Base-by-base conservation (phyloP, 2,329 filamentous ascomycete genomes). In the Lachnellula arida region DNA sequence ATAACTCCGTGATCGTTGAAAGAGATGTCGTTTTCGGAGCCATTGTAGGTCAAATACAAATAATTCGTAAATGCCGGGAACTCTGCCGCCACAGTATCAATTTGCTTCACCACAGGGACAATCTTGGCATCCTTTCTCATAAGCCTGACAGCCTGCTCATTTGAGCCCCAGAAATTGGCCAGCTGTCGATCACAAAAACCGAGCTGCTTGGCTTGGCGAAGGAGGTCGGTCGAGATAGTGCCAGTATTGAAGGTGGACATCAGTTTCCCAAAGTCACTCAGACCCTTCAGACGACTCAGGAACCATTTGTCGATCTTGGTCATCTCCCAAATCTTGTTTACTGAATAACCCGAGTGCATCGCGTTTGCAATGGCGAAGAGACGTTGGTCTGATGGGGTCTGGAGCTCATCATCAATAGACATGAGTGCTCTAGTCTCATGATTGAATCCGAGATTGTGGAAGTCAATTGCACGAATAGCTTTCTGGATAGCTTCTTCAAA, bases 231-330 rank as follows among this genome's bases (percentile, higher is more conserved):
- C 48, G 79, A 83, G 55, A 87, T 82, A 46, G 91, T 86, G 63
- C 78, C 81, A 12, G 80, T 80, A 61, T 70, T 81, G 74, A 85
- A 89, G 48, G 77, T 79, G 57, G 81, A 79, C 84, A 97, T 89
- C 23, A 81, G 73, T 75, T 91, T 93, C 70, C 86, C 86, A 66
- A 97, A 97, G 75, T 96, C 84, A 73, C 86, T 96, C 9, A 99
- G 78, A 28, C 88, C 87, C 82, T 96, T 96, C 56, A 99, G 85
- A 73, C 91, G 92, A 74, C 84, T 86, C 63, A 99, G 76, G 79
- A 97, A 99, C 94, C 94, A 99, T 74, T 95, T 96, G 77, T 97
- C 94, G 67, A 99, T 99, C 76, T 93, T 91, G 68, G 94, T 99
- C 78, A 97, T 81, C 72, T 97, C 89, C 91, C 92, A 97, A 71